Base-by-base conservation (phyloP, 192 early-diverging fungal species). In the Backusella macrospora region DNA sequence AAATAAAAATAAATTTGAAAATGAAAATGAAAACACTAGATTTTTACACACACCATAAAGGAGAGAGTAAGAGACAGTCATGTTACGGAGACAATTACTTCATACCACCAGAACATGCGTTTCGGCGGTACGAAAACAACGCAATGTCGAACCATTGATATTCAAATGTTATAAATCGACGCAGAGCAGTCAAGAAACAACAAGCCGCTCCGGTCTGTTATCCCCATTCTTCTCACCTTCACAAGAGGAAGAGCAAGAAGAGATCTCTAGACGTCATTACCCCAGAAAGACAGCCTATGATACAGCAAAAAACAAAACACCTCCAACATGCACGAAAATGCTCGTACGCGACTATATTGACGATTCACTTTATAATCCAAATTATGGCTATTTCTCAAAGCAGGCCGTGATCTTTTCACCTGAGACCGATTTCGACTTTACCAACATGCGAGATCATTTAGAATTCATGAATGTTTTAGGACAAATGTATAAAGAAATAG, bases 381-480 rank as follows among this genome's bases (percentile, higher is more conserved):
- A 90, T 68, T 98, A 98, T 79, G 98, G 98, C 4, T 99, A 99
- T 84, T 99, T 99, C 84, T 95, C 95, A 10, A 95, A 95, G 73
- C 92, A 97, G 68, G 98, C 96, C 23, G 85, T 88, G 14, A 94
- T 95, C 34, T 94, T 92, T 68, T 92, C 90, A 16, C 86, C 88
- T 3, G 81, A 84, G 59, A 73, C 79, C 4, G 86, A 87, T 23
- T 88, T 91, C 81, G 81, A 89, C 18, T 94, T 93, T 81, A 78
- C 74, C 48, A 45, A 52, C 48, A 88, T 95, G 42, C 85, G 83
- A 65, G 90, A 93, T 75, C 86, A 90, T 64, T 84, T 91, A 48
- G 88, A 91, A 64, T 91, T 95, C 76, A 72, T 96, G 80, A 89
- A 88, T 37, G 79, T 86, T 2, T 84, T 99, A 52, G 89, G 85